phyloP scores from a whole-genome alignment of 2,329 filamentous ascomycete species.

The Fusarium fujikuroi region DNA sequence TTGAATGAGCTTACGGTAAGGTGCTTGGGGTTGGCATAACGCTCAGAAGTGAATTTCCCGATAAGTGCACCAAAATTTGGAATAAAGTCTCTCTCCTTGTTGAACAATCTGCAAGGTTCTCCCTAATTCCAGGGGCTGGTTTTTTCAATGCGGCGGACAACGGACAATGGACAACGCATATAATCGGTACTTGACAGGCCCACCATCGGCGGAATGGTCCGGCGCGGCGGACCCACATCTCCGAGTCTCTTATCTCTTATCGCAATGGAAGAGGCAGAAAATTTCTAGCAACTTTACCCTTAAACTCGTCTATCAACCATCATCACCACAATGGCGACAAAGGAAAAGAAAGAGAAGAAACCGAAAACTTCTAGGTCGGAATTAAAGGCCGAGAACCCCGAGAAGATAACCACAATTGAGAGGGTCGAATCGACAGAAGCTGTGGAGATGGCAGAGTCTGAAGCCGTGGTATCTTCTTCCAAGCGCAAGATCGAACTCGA shows the following conservation, averaged over 20 bases:
- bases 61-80: neutral
- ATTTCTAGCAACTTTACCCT: constrained; percentile 27
- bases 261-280: constrained; percentile 12
- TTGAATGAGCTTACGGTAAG: neutral
- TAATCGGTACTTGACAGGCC: constrained; percentile 14
- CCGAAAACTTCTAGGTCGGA: constrained; percentile 33
- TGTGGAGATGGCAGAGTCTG: constrained; percentile 24
- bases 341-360: constrained; percentile 43
- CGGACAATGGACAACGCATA: constrained; percentile 6
- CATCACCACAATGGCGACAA: constrained; percentile 42
- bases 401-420: constrained; percentile 18
- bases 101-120: constrained; percentile 1
- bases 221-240: constrained; percentile 23
- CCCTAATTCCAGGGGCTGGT: constrained; percentile 16
- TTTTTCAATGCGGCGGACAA: neutral
- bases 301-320: neutral
- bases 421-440: constrained; percentile 23
- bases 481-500: constrained; percentile 78
- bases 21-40: neutral
- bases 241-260: constrained; percentile 45
- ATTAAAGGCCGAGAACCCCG: constrained; percentile 22
- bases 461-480: constrained; percentile 34
- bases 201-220: constrained; percentile 28
- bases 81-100: neutral
- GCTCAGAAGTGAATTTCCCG: neutral